phyloP scores from a whole-genome alignment of 306 rosid genomes.

The Nissolia schottii region DNA sequence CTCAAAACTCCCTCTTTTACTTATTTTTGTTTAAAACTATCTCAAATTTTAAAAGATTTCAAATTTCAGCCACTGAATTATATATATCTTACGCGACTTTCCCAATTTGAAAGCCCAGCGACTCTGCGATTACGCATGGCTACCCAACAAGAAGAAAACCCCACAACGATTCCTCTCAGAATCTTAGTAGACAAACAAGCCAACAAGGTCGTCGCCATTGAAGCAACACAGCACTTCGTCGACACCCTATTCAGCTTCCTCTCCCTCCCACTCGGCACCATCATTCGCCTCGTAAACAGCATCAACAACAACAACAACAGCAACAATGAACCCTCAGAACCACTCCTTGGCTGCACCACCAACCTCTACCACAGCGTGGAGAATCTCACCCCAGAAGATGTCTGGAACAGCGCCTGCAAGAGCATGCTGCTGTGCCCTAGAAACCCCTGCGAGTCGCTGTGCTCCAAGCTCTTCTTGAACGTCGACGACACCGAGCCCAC shows the following conservation, averaged over 20 bases:
- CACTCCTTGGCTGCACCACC: background rate
- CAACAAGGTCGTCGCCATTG: constrained; percentile 7
- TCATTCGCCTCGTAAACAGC: constrained; percentile 1
- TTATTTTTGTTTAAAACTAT: too few species aligned
- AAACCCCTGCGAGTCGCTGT: constrained; percentile 11
- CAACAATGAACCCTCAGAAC: background rate
- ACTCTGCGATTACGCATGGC: constrained; percentile 9
- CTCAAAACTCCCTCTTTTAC: too few species aligned
- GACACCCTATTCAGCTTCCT: constrained; percentile 35
- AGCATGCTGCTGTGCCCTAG: constrained; percentile 17
- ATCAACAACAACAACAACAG: background rate
- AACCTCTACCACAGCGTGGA: constrained; percentile 18
- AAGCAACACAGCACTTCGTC: constrained; percentile 15
- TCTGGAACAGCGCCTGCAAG: constrained; percentile 10
- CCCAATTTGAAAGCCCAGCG: too few species aligned
- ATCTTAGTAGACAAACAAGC: background rate
- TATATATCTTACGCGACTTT: too few species aligned
- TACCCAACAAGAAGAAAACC: background rate
- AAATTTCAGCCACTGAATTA: too few species aligned
- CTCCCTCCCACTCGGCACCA: constrained; percentile 26
- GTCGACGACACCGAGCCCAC: background rate
- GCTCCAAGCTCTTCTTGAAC: background rate
- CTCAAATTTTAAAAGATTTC: too few species aligned
- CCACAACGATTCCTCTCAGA: constrained; percentile 5
- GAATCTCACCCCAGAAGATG: background rate